Conservation (phyloP, 495 filamentous ascomycete genomes). For the Neurospora cerealis region DNA sequence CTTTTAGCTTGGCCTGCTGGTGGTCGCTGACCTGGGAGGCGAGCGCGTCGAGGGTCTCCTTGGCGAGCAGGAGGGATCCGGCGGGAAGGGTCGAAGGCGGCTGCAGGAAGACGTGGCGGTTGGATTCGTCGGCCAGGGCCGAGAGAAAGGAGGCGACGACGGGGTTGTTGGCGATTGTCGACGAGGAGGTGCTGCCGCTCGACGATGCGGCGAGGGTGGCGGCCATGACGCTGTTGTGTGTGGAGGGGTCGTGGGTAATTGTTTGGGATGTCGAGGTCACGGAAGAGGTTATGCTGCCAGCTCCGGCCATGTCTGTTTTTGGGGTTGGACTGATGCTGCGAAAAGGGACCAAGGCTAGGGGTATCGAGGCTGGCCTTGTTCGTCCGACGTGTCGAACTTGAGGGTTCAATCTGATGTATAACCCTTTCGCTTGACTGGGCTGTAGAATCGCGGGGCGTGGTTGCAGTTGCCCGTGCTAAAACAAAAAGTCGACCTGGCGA, state of each 20-base stretch:
- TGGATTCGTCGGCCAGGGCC: slow-evolving; percentile 32
- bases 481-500: neutral
- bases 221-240: slow-evolving; percentile 27
- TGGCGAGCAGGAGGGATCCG: slow-evolving; percentile 58
- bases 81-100: slow-evolving; percentile 51
- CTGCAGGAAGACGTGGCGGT: slow-evolving; percentile 57
- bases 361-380: neutral
- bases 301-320: slow-evolving; percentile 30
- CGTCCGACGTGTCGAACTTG: neutral
- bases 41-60: slow-evolving; percentile 65
- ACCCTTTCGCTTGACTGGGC: neutral
- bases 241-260: slow-evolving; percentile 32
- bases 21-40: slow-evolving; percentile 57
- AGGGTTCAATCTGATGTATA: neutral
- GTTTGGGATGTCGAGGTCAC: slow-evolving; percentile 49
- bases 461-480: neutral
- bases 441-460: neutral
- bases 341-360: neutral
- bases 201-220: slow-evolving; percentile 16
- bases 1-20: slow-evolving; percentile 48
- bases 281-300: slow-evolving; percentile 39
- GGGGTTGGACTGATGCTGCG: neutral
- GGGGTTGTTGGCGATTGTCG: slow-evolving; percentile 16
- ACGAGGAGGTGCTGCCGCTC: slow-evolving; percentile 10
- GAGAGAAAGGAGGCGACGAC: slow-evolving; percentile 35